These are phyloP conservation scores for Hypomyces perniciosus DNA, from an alignment of 2,329 filamentous ascomycete genomes.

Conservation along the genomic window DNA sequence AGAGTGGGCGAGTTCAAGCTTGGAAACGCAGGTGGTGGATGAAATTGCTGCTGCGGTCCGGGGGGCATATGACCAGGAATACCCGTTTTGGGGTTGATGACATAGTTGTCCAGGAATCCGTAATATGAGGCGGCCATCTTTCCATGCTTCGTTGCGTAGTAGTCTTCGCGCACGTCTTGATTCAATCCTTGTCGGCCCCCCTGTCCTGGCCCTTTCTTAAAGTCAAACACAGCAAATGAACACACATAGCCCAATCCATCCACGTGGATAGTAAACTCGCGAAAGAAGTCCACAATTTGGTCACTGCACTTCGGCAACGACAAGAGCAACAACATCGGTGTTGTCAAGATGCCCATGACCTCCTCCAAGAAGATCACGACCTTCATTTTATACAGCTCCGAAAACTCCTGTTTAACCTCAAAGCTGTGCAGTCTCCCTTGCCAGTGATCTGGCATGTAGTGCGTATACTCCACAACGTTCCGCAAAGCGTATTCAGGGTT, in stretches of 20 bases:
- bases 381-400: constrained; percentile 85
- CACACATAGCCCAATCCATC: constrained; percentile 95
- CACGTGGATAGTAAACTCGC: constrained; percentile 94
- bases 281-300: constrained; percentile 93
- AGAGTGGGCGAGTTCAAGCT: constrained; percentile 59
- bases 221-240: constrained; percentile 95
- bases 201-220: constrained; percentile 68
- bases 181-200: constrained; percentile 31
- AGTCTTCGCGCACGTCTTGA: constrained; percentile 77
- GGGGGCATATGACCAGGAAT: constrained; percentile 56
- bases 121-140: constrained; percentile 99
- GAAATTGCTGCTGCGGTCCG: constrained; percentile 51
- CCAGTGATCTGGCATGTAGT: constrained; percentile 89
- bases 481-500: constrained; percentile 85
- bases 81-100: constrained; percentile 64
- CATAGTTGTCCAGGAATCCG: constrained; percentile 90
- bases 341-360: constrained; percentile 84
- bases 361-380: constrained; percentile 89
- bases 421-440: constrained; percentile 84
- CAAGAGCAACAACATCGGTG: constrained; percentile 81
- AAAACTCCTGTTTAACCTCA: constrained; percentile 87
- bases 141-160: constrained; percentile 90
- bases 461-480: constrained; percentile 87
- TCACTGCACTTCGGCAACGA: constrained; percentile 85
- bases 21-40: constrained; percentile 70